Percentiles rank a stretch among this genome's conserved stretches.
These are phyloP conservation scores for Aspergillus pseudoterreus DNA, from an alignment of 2,329 filamentous ascomycete genomes.

Conservation along the genomic window DNA sequence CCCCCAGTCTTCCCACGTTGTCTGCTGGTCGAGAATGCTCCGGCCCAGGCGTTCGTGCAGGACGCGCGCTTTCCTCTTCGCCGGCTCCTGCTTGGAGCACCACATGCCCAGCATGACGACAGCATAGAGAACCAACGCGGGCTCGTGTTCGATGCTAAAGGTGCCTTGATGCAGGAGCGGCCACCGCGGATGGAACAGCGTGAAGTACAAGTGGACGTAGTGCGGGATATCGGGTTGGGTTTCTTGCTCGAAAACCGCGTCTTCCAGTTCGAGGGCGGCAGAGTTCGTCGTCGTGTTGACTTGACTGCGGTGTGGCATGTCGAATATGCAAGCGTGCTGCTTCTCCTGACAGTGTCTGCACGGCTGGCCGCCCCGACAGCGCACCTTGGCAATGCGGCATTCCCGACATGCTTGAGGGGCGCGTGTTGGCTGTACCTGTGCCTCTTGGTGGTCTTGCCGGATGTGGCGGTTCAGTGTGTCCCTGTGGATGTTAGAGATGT, in stretches of 20 bases:
- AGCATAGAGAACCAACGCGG: conserved; percentile 19
- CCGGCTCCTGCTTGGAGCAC: conserved; percentile 11
- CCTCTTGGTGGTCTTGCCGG: conserved; percentile 12
- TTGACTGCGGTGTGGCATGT: background rate
- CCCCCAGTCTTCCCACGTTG: background rate
- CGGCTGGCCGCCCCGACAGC: conserved; percentile 7
- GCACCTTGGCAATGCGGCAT: conserved; percentile 11
- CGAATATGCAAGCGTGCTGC: background rate
- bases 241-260: no score
- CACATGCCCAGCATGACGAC: conserved; percentile 23
- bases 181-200: conserved; percentile 23
- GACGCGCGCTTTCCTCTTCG: conserved; percentile 12
- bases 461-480: conserved; percentile 19
- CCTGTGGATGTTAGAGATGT: background rate
- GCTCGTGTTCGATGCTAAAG: conserved; percentile 16
- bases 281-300: background rate
- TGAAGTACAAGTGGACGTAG: conserved; percentile 19
- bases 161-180: conserved; percentile 20
- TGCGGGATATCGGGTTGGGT: background rate
- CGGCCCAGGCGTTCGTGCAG: conserved; percentile 17
- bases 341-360: conserved; percentile 3
- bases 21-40: conserved; percentile 18
- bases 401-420: conserved; percentile 11
- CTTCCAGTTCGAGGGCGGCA: no score
- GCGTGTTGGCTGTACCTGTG: conserved; percentile 5